A percentile compares a stretch with the other conserved stretches of the same genome.
Evolutionary conservation across 2,329 filamentous ascomycete species (phyloP).

Genomic region (Fusarium hostae): DNA sequence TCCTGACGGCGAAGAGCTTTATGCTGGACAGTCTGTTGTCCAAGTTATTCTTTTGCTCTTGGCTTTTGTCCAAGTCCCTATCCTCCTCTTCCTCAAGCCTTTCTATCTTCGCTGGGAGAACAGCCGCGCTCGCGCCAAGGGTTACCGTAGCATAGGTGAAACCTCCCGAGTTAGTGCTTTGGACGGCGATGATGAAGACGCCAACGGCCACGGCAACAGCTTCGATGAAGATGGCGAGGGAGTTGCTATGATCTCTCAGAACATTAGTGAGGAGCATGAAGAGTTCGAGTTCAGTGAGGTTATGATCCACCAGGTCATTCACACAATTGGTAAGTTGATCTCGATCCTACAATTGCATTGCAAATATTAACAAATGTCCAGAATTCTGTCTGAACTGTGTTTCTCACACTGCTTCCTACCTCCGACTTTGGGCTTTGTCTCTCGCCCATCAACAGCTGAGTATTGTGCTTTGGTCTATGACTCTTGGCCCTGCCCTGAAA

Average conservation of each 20-base stretch:
- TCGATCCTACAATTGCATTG: neutral
- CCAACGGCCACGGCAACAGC: slow-evolving; percentile 69
- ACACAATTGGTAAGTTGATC: slow-evolving; percentile 86
- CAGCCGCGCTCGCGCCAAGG: slow-evolving; percentile 85
- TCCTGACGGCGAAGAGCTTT: slow-evolving; percentile 72
- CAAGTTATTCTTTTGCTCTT: slow-evolving; percentile 84
- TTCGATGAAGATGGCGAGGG: slow-evolving; percentile 78
- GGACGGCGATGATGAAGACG: slow-evolving; percentile 78
- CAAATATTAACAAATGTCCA: slow-evolving; percentile 53
- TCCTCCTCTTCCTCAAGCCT: slow-evolving; percentile 94
- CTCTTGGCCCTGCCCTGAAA: slow-evolving; percentile 79
- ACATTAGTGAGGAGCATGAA: slow-evolving; percentile 86
- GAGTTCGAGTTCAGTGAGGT: slow-evolving; percentile 97
- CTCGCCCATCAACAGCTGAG: slow-evolving; percentile 98
- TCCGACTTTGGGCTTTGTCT: slow-evolving; percentile 97
- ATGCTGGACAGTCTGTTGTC: slow-evolving; percentile 78
- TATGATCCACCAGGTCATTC: slow-evolving; percentile 99
- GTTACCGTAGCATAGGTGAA: slow-evolving; percentile 94
- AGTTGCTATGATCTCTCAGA: slow-evolving; percentile 88
- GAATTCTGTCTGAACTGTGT: slow-evolving; percentile 99
- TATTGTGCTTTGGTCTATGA: slow-evolving; percentile 97
- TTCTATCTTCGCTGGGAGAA: slow-evolving; percentile 95
- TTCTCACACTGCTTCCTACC: slow-evolving; percentile 97
- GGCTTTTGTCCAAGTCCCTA: slow-evolving; percentile 86
- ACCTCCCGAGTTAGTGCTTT: slow-evolving; percentile 87